These are phyloP conservation scores for Larix kaempferi DNA, from an alignment of 75 land plant genomes.

Conservation along the genomic window DNA sequence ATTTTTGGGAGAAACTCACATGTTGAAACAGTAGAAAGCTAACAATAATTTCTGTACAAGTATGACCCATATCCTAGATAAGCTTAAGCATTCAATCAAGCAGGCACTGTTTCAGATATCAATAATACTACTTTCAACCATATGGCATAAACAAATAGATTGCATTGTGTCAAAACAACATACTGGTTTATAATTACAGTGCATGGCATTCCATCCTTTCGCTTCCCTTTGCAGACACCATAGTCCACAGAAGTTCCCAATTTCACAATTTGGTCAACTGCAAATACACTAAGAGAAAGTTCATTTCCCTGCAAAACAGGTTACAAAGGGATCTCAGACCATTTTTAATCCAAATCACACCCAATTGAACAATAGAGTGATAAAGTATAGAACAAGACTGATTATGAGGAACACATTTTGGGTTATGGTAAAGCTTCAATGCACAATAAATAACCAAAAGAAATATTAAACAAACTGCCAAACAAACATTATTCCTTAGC, in stretches of 20 bases:
- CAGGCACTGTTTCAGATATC: too few species aligned
- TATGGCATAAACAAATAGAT: too few species aligned
- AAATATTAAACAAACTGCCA: too few species aligned
- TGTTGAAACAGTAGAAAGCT: too few species aligned
- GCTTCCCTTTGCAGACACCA: constrained; percentile 83
- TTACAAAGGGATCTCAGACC: constrained; percentile 9
- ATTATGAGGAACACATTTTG: neutral
- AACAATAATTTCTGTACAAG: too few species aligned
- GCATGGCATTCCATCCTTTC: constrained; percentile 79
- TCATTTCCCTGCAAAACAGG: constrained; percentile 57
- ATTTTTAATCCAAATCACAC: neutral
- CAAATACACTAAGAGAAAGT: constrained; percentile 60
- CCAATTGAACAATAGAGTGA: neutral
- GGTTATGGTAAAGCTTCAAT: neutral
- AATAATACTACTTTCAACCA: too few species aligned
- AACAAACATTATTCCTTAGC: neutral
- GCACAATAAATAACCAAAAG: neutral
- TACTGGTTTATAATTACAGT: constrained; percentile 73
- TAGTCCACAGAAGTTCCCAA: constrained; percentile 79
- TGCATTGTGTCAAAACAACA: too few species aligned
- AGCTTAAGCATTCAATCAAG: too few species aligned
- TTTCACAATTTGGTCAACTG: constrained; percentile 62
- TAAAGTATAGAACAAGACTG: neutral
- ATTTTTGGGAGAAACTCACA: too few species aligned
- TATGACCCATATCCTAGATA: too few species aligned